Evolutionary conservation across 2,329 filamentous ascomycete species (phyloP).

Genomic region (Incumbomyces delicatus): DNA sequence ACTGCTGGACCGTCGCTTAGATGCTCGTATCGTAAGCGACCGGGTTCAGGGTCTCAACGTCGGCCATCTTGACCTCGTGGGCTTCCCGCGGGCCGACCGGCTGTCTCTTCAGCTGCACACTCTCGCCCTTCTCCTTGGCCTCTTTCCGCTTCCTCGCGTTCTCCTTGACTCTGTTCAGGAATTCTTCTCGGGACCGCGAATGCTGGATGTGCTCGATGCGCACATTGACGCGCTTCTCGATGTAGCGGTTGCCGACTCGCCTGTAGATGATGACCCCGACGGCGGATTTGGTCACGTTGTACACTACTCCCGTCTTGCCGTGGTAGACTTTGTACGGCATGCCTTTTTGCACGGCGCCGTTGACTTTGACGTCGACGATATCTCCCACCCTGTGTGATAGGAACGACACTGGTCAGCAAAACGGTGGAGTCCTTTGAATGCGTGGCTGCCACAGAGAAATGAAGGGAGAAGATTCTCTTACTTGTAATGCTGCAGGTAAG

Average conservation of each 20-base stretch:
- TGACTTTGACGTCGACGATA: constrained; percentile 97
- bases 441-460: too few species aligned
- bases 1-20: constrained; percentile 44
- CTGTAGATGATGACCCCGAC: constrained; percentile 99
- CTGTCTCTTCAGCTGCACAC: constrained; percentile 88
- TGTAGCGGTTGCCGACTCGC: constrained; percentile 98
- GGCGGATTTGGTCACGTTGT: constrained; percentile 97
- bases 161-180: constrained; percentile 90
- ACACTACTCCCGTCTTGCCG: constrained; percentile 95
- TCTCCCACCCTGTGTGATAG: constrained; percentile 70
- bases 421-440: too few species aligned
- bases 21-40: constrained; percentile 98
- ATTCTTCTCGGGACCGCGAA: constrained; percentile 93
- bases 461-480: constrained; percentile 37
- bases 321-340: constrained; percentile 99
- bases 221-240: constrained; percentile 99
- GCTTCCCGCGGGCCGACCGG: constrained; percentile 70
- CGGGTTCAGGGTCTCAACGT: constrained; percentile 82
- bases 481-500: constrained; percentile 92
- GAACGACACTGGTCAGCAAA: constrained; percentile 23
- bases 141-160: constrained; percentile 88
- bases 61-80: constrained; percentile 61
- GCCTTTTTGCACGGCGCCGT: constrained; percentile 98
- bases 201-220: constrained; percentile 93
- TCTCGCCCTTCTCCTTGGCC: constrained; percentile 80